phyloP scores from a whole-genome alignment of 2,329 filamentous ascomycete genomes.

The Hirsutella minnesotensis region DNA sequence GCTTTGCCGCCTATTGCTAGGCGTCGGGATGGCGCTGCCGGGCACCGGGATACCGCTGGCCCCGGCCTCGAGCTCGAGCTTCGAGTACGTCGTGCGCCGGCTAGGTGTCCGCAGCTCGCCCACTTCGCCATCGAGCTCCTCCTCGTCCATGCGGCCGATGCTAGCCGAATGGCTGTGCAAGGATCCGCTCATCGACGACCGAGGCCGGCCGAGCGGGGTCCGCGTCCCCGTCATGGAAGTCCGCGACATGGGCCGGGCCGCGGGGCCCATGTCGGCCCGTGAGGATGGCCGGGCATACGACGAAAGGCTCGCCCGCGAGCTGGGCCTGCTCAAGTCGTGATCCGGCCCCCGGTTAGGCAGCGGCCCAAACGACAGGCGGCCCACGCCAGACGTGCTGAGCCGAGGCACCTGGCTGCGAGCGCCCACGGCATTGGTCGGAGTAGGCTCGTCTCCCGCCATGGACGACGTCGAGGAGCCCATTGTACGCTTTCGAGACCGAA shows the following conservation, averaged over 20 bases:
- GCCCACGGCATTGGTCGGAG: constrained; percentile 27
- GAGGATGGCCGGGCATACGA: constrained; percentile 42
- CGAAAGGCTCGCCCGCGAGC: constrained; percentile 56
- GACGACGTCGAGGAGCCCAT: constrained; percentile 43
- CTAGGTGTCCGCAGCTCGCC: constrained; percentile 38
- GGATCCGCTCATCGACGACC: constrained; percentile 59
- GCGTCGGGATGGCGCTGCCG: constrained; percentile 34
- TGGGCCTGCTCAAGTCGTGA: constrained; percentile 44
- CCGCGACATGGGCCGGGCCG: constrained; percentile 52
- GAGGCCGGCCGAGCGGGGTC: constrained; percentile 56
- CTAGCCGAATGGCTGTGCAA: constrained; percentile 46
- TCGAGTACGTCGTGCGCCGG: constrained; percentile 40
- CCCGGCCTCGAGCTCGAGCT: constrained; percentile 29
- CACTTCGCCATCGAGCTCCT: constrained; percentile 27
- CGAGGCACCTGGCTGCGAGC: constrained; percentile 40
- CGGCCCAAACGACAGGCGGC: constrained; percentile 51
- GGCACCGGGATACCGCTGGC: constrained; percentile 28
- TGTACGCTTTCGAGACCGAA: constrained; percentile 59
- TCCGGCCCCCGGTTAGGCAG: constrained; percentile 44
- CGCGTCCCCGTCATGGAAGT: constrained; percentile 48
- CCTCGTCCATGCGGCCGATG: constrained; percentile 40
- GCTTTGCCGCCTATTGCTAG: constrained; percentile 31
- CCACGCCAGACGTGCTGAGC: constrained; percentile 50
- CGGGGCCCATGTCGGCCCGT: constrained; percentile 39
- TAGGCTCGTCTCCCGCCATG: constrained; percentile 37